Evolutionary conservation across 2,329 filamentous ascomycete genomes (phyloP).

Genomic region (Alternaria burnsii): DNA sequence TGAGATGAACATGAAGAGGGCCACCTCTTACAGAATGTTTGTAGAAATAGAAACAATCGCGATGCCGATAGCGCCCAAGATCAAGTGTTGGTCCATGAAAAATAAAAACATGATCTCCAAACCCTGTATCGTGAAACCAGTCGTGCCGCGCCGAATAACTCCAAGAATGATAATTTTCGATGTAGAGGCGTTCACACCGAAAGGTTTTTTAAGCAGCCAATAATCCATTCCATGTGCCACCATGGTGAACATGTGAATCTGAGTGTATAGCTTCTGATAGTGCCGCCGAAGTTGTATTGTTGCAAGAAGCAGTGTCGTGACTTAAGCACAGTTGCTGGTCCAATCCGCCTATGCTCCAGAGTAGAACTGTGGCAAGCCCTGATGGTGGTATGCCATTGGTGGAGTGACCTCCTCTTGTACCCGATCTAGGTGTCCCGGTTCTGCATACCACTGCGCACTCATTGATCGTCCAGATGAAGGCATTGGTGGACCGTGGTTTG

Average conservation of each 20-base stretch:
- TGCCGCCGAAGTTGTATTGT: not conserved
- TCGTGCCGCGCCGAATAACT: slow-evolving; percentile 10
- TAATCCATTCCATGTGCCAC: not conserved
- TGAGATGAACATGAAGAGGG: slow-evolving; percentile 1
- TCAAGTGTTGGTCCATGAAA: not conserved
- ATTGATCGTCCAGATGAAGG: slow-evolving; percentile 43
- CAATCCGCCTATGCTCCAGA: slow-evolving; percentile 30
- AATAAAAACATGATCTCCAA: not conserved
- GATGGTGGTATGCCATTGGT: slow-evolving; percentile 39
- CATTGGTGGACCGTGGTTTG: slow-evolving; percentile 38
- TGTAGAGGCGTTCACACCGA: not conserved
- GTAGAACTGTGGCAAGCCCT: slow-evolving; percentile 42
- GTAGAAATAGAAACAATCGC: not conserved
- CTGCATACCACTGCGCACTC: slow-evolving; percentile 48
- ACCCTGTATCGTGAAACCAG: slow-evolving; percentile 8
- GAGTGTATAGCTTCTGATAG: not conserved
- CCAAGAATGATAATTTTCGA: slow-evolving; percentile 9
- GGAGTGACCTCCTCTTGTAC: slow-evolving; percentile 48
- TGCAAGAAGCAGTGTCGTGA: not conserved
- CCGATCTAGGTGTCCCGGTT: slow-evolving; percentile 43
- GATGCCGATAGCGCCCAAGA: slow-evolving; percentile 2
- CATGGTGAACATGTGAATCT: not conserved
- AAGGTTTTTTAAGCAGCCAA: not conserved
- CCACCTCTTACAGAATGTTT: not conserved
- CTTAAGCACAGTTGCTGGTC: not conserved